Conservation (phyloP, 1,139 yeast species). For the Kodamaea arcana region DNA sequence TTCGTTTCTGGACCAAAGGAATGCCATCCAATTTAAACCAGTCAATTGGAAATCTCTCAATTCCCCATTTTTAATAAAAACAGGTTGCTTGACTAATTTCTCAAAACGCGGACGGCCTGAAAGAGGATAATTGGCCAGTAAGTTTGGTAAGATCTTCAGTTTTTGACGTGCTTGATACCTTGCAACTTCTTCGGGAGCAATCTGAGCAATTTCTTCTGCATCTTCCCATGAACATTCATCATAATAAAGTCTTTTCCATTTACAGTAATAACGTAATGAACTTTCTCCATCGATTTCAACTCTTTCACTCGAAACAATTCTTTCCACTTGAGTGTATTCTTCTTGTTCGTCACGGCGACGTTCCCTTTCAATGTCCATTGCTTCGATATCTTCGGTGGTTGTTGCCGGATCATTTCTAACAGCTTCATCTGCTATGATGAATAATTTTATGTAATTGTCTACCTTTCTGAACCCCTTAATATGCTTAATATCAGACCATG, state of each 20-base stretch:
- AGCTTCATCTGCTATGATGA: constrained; percentile 67
- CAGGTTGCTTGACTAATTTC: constrained; percentile 81
- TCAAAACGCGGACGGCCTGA: constrained; percentile 82
- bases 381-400: constrained; percentile 86
- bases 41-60: constrained; percentile 95
- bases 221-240: constrained; percentile 98
- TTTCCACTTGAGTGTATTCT: constrained; percentile 82
- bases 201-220: constrained; percentile 78
- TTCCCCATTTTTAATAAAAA: constrained; percentile 86
- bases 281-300: constrained; percentile 56
- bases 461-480: constrained; percentile 77
- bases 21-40: constrained; percentile 99
- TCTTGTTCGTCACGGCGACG: constrained; percentile 77
- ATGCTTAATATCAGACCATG: constrained; percentile 52
- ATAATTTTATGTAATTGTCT: constrained; percentile 85
- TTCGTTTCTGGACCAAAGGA: constrained; percentile 94
- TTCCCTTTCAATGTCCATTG: constrained; percentile 88
- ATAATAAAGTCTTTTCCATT: constrained; percentile 90
- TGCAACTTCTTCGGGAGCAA: constrained; percentile 82
- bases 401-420: constrained; percentile 75
- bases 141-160: constrained; percentile 79
- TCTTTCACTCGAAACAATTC: constrained; percentile 86
- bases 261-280: constrained; percentile 76
- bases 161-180: constrained; percentile 77
- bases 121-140: constrained; percentile 71